These are phyloP conservation scores for Dictyostelium brefeldianum DNA, from an alignment of 78 protist species.

Conservation along the genomic window DNA sequence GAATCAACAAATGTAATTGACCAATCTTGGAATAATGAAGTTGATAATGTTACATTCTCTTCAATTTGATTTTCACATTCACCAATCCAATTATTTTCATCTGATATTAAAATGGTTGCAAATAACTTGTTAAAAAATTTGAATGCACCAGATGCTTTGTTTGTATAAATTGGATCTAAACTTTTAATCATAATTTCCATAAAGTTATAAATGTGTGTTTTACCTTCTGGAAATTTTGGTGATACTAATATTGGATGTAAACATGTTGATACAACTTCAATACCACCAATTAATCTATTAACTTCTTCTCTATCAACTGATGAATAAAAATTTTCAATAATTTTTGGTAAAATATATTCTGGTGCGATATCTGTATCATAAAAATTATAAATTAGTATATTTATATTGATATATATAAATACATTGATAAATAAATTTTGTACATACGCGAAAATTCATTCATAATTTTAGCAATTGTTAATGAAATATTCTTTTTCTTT, in stretches of 20 bases:
- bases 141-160: slow-evolving; percentile 67
- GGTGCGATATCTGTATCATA: slow-evolving; percentile 24
- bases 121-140: slow-evolving; percentile 60
- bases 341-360: slow-evolving; percentile 12
- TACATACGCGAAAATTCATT: slow-evolving; percentile 69
- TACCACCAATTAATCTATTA: slow-evolving; percentile 57
- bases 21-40: slow-evolving; percentile 63
- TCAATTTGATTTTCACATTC: slow-evolving; percentile 27
- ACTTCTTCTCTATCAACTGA: slow-evolving; percentile 56
- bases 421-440: background rate
- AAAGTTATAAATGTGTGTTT: slow-evolving; percentile 32
- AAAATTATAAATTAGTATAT: background rate
- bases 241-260: slow-evolving; percentile 54
- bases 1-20: slow-evolving; percentile 42
- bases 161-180: slow-evolving; percentile 67
- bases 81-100: slow-evolving; percentile 22
- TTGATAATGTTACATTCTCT: slow-evolving; percentile 27
- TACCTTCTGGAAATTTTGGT: slow-evolving; percentile 61
- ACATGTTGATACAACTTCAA: slow-evolving; percentile 58
- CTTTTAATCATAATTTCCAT: slow-evolving; percentile 28
- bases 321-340: slow-evolving; percentile 33
- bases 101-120: slow-evolving; percentile 17
- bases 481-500: slow-evolving; percentile 39
- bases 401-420: too few relatives aligned
- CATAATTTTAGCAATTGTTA: slow-evolving; percentile 45